Base-by-base conservation (phyloP, 1,284 basidiomycete genomes). In the Wallemia mellicola region DNA sequence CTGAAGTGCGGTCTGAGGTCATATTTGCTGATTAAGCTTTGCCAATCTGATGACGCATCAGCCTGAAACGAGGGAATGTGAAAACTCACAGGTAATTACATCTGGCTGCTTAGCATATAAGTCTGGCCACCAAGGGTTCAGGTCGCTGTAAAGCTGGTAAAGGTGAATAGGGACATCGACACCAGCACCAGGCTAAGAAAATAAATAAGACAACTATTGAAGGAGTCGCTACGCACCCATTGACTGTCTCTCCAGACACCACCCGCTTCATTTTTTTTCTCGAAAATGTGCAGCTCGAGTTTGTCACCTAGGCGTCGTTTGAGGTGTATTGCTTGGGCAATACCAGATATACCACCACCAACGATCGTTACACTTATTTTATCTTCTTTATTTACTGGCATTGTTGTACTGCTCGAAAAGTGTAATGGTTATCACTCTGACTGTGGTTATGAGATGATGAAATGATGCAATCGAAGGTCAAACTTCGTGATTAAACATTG, bases 101-200 rank as follows among this genome's bases (percentile, higher is more conserved):
- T 64, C 62, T 2, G 60, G 57, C 58, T 63, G 64, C 17, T 58
- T 54, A 0, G 64, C 64, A 27, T 55, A 64, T 14, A 60, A 30
- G 3, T 33, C 5, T 15, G 22, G 19, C 63, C 63, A 64, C 24
- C 57, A 55, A 0, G 62, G 61, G 19, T 64, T 61, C 1, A 64
- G 61, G 54, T 65, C 63, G 11, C 60, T 61, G 61, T 62, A 65
- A 2, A 67, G 61, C 26, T 56, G 60, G 62, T 67, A 67, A 15
- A 65, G 58, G 38, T 65, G 65, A 54, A 65, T 66, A 7, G 64
- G 64, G n/a, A 67, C 61, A 57, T 67, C 66, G 25, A 67, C 66
- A 17, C 64, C 59, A n/a, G 58, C 24, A n/a, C 26, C 30, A 5
- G 15, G 5, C 61, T 62, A 2, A 59, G 48, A 25, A 19, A 1